Percentiles rank a stretch among this genome's conserved stretches.
Conservation (phyloP, 1,139 yeast species). For the Torulaspora globosa region DNA sequence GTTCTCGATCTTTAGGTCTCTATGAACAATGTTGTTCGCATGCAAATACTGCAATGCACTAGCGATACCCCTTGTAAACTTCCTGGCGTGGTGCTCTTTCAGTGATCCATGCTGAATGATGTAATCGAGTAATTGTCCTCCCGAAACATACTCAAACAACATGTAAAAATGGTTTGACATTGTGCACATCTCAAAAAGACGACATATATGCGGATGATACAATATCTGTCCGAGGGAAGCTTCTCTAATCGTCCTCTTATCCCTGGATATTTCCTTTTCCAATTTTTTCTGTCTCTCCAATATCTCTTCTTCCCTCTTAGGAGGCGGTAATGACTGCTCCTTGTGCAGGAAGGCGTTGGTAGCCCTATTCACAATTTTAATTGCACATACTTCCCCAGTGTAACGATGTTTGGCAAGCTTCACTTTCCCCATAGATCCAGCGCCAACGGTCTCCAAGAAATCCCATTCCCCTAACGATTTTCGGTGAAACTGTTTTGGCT, state of each 20-base stretch:
- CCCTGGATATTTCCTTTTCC: conserved; percentile 87
- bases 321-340: conserved; percentile 66
- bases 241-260: conserved; percentile 87
- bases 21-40: conserved; percentile 88
- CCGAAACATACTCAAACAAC: conserved; percentile 94
- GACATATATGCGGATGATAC: conserved; percentile 89
- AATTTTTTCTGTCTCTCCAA: conserved; percentile 65
- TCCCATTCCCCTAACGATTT: conserved; percentile 97
- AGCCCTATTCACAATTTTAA: conserved; percentile 77
- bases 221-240: conserved; percentile 88
- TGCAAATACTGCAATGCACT: conserved; percentile 93
- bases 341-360: conserved; percentile 73
- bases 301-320: conserved; percentile 53
- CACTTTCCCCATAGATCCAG: conserved; percentile 99
- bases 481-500: conserved; percentile 64
- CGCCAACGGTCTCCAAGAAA: conserved; percentile 90
- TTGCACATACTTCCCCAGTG: conserved; percentile 82
- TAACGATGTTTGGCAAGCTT: conserved; percentile 83
- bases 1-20: conserved; percentile 94
- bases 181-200: conserved; percentile 88
- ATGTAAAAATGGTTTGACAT: conserved; percentile 97
- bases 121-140: conserved; percentile 97
- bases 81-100: conserved; percentile 90
- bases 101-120: conserved; percentile 94
- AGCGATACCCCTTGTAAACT: conserved; percentile 94